phyloP scores from a whole-genome alignment of 768 basidiomycete genomes.

The Leucocoprinus birnbaumii region DNA sequence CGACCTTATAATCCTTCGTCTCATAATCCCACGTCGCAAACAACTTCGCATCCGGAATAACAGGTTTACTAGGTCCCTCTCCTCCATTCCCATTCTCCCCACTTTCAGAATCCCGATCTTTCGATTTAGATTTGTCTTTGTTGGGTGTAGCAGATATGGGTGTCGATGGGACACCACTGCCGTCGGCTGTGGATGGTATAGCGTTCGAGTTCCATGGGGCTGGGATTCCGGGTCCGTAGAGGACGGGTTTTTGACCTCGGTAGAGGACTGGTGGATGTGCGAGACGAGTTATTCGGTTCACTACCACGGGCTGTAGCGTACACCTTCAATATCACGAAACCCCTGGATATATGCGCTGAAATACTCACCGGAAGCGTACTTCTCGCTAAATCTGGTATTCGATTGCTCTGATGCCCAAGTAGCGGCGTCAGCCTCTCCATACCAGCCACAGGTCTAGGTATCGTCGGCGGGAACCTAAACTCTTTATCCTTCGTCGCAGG shows the following conservation, averaged over 20 bases:
- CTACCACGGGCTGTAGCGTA: conserved; percentile 44
- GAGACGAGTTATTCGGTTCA: conserved; percentile 59
- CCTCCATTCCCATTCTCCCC: conserved; percentile 22
- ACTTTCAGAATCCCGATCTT: background rate
- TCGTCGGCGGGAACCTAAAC: conserved; percentile 49
- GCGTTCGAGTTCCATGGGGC: conserved; percentile 52
- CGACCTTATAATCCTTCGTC: conserved; percentile 40
- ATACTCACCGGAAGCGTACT: conserved; percentile 63
- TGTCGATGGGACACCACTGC: conserved; percentile 21
- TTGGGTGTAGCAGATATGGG: conserved; percentile 23
- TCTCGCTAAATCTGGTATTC: conserved; percentile 66
- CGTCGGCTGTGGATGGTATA: conserved; percentile 24
- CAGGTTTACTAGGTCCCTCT: conserved; percentile 27
- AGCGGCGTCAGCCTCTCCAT: conserved; percentile 58
- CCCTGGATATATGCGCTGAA: background rate
- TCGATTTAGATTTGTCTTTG: conserved; percentile 23
- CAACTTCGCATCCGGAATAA: conserved; percentile 49
- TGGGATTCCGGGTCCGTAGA: conserved; percentile 45
- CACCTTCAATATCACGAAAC: conserved; percentile 5
- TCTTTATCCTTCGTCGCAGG: conserved; percentile 39
- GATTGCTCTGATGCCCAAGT: conserved; percentile 58
- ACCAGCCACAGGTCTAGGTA: conserved; percentile 40
- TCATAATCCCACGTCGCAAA: conserved; percentile 60
- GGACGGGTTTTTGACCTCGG: conserved; percentile 44
- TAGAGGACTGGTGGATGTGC: conserved; percentile 63